phyloP scores from a whole-genome alignment of 148 eudicot species.

The Agrostemma githago region DNA sequence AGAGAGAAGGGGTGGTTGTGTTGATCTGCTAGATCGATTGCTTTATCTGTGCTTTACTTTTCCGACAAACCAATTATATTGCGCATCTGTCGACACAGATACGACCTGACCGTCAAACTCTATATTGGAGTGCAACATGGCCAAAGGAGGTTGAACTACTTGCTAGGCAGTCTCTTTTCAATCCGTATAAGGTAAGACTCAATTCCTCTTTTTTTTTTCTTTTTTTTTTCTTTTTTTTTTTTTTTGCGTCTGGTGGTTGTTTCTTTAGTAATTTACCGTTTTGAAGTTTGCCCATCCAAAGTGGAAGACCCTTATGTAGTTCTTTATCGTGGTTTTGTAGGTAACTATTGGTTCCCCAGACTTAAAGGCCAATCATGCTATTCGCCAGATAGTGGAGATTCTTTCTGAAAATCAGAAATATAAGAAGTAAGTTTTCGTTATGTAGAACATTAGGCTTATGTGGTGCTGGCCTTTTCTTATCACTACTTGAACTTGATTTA shows the following conservation, averaged over 20 bases:
- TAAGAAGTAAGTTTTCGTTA: constrained; percentile 55
- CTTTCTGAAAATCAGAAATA: constrained; percentile 85
- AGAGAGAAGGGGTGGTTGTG: no score
- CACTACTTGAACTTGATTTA: constrained; percentile 8
- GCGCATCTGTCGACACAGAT: constrained; percentile 45
- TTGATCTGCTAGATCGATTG: background rate
- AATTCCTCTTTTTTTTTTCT: no score
- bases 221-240: background rate
- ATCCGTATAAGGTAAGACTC: constrained; percentile 74
- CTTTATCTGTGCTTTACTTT: background rate
- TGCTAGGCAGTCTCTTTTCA: constrained; percentile 67
- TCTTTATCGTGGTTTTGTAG: constrained; percentile 31
- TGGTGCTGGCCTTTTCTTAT: constrained; percentile 1
- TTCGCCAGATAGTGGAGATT: constrained; percentile 88
- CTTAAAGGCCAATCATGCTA: constrained; percentile 93
- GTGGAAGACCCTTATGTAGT: background rate
- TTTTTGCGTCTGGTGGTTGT: background rate
- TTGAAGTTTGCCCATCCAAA: background rate
- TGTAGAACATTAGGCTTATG: background rate
- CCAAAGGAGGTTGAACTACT: constrained; percentile 98
- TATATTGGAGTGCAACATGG: constrained; percentile 98
- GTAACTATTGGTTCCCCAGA: constrained; percentile 88
- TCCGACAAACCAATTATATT: background rate
- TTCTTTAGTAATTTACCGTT: background rate
- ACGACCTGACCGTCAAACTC: constrained; percentile 93